These are phyloP conservation scores for Fusarium staphyleae DNA, from an alignment of 2,329 filamentous ascomycete species.

Conservation along the genomic window DNA sequence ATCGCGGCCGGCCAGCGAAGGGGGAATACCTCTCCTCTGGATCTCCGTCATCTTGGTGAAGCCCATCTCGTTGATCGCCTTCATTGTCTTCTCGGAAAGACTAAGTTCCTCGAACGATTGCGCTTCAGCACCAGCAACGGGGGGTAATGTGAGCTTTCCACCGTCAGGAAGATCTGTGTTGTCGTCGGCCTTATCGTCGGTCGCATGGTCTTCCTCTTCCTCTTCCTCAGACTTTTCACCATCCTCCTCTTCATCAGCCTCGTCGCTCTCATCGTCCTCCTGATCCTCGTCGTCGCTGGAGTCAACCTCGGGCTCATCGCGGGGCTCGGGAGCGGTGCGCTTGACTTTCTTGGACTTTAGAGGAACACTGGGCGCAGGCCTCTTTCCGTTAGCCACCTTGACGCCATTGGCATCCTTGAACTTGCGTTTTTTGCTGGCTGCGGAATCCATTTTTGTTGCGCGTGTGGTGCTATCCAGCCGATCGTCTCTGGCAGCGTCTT, in stretches of 20 bases:
- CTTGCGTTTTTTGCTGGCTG: constrained; percentile 55
- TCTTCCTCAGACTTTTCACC: constrained; percentile 42
- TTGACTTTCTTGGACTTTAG: constrained; percentile 55
- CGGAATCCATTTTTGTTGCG: constrained; percentile 45
- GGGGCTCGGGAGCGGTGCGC: constrained; percentile 43
- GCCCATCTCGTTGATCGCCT: constrained; percentile 88
- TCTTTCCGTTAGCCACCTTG: constrained; percentile 38
- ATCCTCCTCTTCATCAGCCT: constrained; percentile 44
- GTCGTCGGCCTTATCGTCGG: constrained; percentile 37
- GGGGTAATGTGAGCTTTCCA: constrained; percentile 57
- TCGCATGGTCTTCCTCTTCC: constrained; percentile 38
- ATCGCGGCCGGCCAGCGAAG: constrained; percentile 86
- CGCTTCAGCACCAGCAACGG: constrained; percentile 64
- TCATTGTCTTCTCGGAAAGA: constrained; percentile 86
- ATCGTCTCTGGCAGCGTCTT: constrained; percentile 17
- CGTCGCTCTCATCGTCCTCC: constrained; percentile 38
- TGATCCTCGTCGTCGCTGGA: constrained; percentile 40
- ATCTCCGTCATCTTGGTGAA: constrained; percentile 97
- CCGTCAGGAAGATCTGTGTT: constrained; percentile 49
- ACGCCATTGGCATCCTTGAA: constrained; percentile 47
- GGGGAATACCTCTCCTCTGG: constrained; percentile 85
- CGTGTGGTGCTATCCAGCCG: constrained; percentile 15
- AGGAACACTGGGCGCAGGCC: constrained; percentile 36
- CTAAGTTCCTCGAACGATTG: constrained; percentile 82
- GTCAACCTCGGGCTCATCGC: constrained; percentile 37